These are phyloP conservation scores for Malania oleifera DNA, from an alignment of 164 flowering plant genomes.

Conservation along the genomic window DNA sequence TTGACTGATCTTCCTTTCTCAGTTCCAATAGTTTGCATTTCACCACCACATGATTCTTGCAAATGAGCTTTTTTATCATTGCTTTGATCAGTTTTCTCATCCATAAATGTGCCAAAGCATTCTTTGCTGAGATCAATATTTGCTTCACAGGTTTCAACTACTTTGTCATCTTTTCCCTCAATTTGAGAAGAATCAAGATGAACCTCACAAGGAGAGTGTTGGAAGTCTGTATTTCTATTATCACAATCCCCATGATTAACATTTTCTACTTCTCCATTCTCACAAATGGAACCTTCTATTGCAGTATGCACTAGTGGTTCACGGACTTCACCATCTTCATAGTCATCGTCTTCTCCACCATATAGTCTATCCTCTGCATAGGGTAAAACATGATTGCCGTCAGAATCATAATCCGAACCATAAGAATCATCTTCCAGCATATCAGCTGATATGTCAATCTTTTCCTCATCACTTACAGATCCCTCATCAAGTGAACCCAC, in stretches of 20 bases:
- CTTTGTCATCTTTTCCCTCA: conserved; percentile 12
- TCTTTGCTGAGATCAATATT: conserved; percentile 9
- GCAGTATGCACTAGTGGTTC: conserved; percentile 23
- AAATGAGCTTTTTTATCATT: conserved; percentile 12
- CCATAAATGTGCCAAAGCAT: not conserved
- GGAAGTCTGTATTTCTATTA: not conserved
- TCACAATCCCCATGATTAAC: conserved; percentile 13
- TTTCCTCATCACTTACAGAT: conserved; percentile 40
- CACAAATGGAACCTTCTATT: conserved; percentile 14
- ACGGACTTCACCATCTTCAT: conserved; percentile 69
- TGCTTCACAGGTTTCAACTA: conserved; percentile 18
- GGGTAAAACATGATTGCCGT: conserved; percentile 24
- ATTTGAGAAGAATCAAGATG: conserved; percentile 8
- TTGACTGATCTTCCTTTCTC: conserved; percentile 14
- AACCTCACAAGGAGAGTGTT: conserved; percentile 10
- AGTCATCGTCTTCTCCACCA: conserved; percentile 38
- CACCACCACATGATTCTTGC: conserved; percentile 17
- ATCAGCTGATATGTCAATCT: conserved; percentile 32
- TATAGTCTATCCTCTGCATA: conserved; percentile 10
- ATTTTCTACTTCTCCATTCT: conserved; percentile 12
- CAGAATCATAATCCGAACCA: conserved; percentile 38
- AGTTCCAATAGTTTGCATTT: conserved; percentile 7
- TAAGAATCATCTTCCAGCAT: conserved; percentile 32
- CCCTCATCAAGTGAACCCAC: conserved; percentile 10
- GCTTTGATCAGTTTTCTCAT: conserved; percentile 13